Evolutionary conservation across 1,139 yeast species (phyloP).

Genomic region (Sugiyamaella paludigena): DNA sequence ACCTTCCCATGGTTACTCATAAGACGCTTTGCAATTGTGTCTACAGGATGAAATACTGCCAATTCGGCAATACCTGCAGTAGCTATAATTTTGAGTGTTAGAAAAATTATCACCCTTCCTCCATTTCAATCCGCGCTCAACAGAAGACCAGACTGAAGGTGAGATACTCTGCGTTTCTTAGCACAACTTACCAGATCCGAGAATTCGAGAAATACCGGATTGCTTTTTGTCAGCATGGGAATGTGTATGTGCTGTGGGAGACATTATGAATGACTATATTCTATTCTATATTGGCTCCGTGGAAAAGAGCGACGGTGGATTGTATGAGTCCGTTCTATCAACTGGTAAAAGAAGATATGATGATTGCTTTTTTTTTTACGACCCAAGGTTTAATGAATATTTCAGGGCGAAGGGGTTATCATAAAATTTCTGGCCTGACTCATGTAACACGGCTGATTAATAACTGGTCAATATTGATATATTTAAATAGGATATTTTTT

Average conservation of each 20-base stretch:
- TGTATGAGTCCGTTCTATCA: neutral
- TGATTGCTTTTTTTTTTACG: too few relatives aligned
- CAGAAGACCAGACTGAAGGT: neutral
- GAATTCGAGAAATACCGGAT: conserved; percentile 83
- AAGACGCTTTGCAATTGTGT: conserved; percentile 94
- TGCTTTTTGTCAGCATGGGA: conserved; percentile 70
- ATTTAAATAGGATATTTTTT: too few relatives aligned
- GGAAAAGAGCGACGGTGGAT: too few relatives aligned
- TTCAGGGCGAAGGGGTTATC: too few relatives aligned
- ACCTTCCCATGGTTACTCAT: conserved; percentile 86
- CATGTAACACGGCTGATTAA: too few relatives aligned
- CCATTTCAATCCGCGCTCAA: too few relatives aligned
- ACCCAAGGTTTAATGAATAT: too few relatives aligned
- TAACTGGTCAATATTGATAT: too few relatives aligned
- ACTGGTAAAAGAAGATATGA: too few relatives aligned
- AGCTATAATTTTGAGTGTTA: conserved; percentile 42
- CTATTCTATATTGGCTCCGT: neutral
- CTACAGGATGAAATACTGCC: conserved; percentile 96
- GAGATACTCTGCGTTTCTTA: neutral
- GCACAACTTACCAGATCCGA: conserved; percentile 71
- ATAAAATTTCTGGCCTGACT: too few relatives aligned
- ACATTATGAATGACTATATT: conserved; percentile 39
- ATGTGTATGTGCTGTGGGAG: conserved; percentile 34
- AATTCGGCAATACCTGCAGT: conserved; percentile 96
- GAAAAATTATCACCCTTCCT: neutral